Evolutionary conservation across 2,329 filamentous ascomycete genomes (phyloP), one percentile per base, ranked within the genome.

Genomic region (Cryphonectria carpinicola): DNA sequence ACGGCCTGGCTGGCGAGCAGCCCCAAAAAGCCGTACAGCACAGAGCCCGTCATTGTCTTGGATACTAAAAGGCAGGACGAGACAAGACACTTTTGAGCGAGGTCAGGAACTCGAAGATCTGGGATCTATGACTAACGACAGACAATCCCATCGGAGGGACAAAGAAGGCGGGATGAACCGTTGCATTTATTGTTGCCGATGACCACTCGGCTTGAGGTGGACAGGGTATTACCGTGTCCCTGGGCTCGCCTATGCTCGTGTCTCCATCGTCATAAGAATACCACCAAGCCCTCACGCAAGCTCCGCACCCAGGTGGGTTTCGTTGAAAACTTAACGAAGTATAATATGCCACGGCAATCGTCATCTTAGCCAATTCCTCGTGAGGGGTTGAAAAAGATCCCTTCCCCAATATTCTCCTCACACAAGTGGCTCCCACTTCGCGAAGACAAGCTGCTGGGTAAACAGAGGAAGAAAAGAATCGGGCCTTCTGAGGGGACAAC

Each of bases 401-500:
- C 56, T 37, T 13, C 49, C 25, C 25, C 37, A 39, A n/a, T 22
- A 4, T 25, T 13, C 52, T n/a, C 39, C 65, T 32, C 52, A 49
- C 19, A 37, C 5, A 28, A 32, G 35, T 25, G 4, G 6, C 62
- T 32, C 17, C n/a, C 1, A 22, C 10, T 22, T 58, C 28, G 22
- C 25, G 28, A 25, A 37, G 25, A 41, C 25, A 19, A n/a, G 32
- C 54, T 7, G 22, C 39, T 52, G 7, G 22, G 25, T 8, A 25
- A 17, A n/a, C 43, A 43, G 61, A 49, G 22, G 39, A 37, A 6
- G 39, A 28, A 25, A 41, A 52, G 41, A 70, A 68, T 72, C 68
- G 71, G 71, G 60, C 71, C 71, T 68, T 72, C 54, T 72, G 46
- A 65, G 67, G 49, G 22, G 52, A 28, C 5, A 22, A 17, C 22